Percentiles rank a stretch among this genome's conserved stretches.
Conservation (phyloP, 495 filamentous ascomycete genomes). For the Rostrohypoxylon terebratum region DNA sequence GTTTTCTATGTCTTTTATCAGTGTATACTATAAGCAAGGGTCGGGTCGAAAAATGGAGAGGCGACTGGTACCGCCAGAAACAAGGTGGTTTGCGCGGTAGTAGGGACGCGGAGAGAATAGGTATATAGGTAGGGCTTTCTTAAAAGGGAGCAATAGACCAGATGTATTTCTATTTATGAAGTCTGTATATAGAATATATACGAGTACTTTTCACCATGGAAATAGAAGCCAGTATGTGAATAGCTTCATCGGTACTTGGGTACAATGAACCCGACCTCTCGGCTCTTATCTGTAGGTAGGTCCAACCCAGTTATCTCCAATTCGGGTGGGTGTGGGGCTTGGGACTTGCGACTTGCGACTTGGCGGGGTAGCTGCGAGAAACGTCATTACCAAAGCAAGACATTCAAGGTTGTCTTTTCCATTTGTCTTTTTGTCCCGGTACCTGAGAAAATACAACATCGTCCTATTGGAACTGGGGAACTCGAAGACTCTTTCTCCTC, state of each 20-base stretch:
- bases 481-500: neutral
- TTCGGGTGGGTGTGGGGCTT: slow-evolving; percentile 2
- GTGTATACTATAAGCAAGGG: slow-evolving; percentile 28
- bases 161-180: neutral
- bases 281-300: neutral
- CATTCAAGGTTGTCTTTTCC: no score
- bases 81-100: neutral
- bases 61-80: slow-evolving; percentile 16
- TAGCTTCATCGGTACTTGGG: neutral
- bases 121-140: neutral
- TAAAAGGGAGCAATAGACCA: slow-evolving; percentile 8
- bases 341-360: no score
- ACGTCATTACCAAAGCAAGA: slow-evolving; percentile 33
- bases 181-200: neutral
- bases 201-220: no score
- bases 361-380: slow-evolving; percentile 34
- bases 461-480: neutral
- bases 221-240: no score
- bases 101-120: slow-evolving; percentile 6
- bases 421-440: neutral
- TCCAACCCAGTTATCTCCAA: neutral
- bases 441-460: neutral
- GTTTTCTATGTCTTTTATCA: slow-evolving; percentile 26
- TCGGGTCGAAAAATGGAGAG: slow-evolving; percentile 19
- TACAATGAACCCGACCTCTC: slow-evolving; percentile 1